phyloP scores from a whole-genome alignment of 73 alveolate species.

The Halteria grandinella region DNA sequence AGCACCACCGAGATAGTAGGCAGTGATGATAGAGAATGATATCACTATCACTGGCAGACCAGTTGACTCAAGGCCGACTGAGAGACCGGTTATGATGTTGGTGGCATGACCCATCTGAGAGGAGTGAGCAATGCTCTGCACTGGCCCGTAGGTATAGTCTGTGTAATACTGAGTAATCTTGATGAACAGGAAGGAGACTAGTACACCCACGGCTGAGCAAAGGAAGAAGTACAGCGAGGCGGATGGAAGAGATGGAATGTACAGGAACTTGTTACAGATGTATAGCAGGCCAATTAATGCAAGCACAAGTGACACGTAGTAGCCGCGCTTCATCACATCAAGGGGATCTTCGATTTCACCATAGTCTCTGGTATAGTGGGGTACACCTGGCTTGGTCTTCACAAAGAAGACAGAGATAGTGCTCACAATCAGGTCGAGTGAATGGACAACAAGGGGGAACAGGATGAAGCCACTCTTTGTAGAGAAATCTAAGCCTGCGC shows the following conservation, averaged over 20 bases:
- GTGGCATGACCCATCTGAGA: constrained; percentile 92
- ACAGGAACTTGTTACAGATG: constrained; percentile 69
- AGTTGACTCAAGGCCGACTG: constrained; percentile 78
- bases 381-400: constrained; percentile 80
- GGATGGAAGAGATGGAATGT: constrained; percentile 47
- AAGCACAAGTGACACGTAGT: constrained; percentile 70
- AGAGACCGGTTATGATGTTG: constrained; percentile 86
- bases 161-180: constrained; percentile 85
- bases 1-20: constrained; percentile 82
- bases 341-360: constrained; percentile 84
- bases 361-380: constrained; percentile 57
- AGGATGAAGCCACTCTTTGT: constrained; percentile 76
- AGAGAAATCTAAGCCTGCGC: constrained; percentile 55
- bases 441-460: constrained; percentile 84
- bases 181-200: constrained; percentile 74
- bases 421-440: constrained; percentile 73
- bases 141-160: constrained; percentile 89
- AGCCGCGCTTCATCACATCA: constrained; percentile 76
- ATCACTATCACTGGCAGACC: constrained; percentile 86
- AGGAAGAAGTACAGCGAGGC: constrained; percentile 69
- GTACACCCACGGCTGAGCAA: constrained; percentile 77
- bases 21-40: constrained; percentile 76
- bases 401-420: constrained; percentile 80
- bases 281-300: constrained; percentile 77
- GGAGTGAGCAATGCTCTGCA: constrained; percentile 78